Evolutionary conservation across 257 asterid species (phyloP).

Genomic region (Penstemon eatonii): DNA sequence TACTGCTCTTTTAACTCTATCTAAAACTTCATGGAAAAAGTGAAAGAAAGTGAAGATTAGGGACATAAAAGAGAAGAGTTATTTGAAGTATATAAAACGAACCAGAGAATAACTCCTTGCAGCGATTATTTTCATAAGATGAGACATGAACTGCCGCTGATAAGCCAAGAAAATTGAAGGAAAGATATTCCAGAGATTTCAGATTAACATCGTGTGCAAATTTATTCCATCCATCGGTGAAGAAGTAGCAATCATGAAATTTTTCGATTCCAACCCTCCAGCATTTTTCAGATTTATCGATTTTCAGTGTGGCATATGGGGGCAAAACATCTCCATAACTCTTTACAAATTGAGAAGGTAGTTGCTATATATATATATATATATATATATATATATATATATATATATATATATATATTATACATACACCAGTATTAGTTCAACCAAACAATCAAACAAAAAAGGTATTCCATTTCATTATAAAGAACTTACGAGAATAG

Average conservation of each 20-base stretch:
- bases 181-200: constrained; percentile 5
- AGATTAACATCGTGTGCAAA: constrained; percentile 9
- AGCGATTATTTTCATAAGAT: not conserved
- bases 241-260: not conserved
- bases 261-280: constrained; percentile 1
- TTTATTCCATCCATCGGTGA: constrained; percentile 21
- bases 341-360: constrained; percentile 6
- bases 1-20: no score
- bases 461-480: not conserved
- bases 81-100: not conserved
- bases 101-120: constrained; percentile 1
- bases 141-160: not conserved
- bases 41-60: not conserved
- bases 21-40: not conserved
- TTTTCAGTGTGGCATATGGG: not conserved
- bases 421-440: not conserved
- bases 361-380: not conserved
- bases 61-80: no score
- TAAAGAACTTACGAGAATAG: not conserved
- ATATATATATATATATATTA: no score
- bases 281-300: not conserved
- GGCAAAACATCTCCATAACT: not conserved
- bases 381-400: no score
- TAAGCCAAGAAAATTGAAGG: not conserved
- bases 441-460: not conserved